These are phyloP conservation scores for Septoria linicola DNA, from an alignment of 2,329 filamentous ascomycete genomes.

Conservation along the genomic window DNA sequence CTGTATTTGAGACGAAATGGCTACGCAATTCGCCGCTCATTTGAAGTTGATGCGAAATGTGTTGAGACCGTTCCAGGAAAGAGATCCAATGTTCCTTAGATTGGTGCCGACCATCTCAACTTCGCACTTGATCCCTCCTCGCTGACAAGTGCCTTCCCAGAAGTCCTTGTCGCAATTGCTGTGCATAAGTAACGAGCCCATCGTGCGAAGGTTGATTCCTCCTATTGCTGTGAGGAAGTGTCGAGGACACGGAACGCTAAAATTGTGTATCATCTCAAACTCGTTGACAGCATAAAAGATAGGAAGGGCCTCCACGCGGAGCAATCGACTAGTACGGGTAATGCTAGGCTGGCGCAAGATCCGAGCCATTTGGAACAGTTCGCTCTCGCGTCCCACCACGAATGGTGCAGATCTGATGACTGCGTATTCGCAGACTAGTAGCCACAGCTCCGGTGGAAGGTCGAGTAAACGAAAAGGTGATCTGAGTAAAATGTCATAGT, in stretches of 20 bases:
- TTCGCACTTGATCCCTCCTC: constrained; percentile 5
- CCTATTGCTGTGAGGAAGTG: constrained; percentile 19
- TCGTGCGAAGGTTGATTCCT: constrained; percentile 1
- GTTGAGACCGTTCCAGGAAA: not conserved
- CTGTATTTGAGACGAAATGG: too few relatives aligned
- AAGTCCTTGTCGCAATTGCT: constrained; percentile 10
- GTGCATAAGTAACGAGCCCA: constrained; percentile 15
- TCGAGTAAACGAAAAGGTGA: constrained; percentile 24
- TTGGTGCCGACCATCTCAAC: constrained; percentile 3
- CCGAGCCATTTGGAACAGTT: constrained; percentile 6
- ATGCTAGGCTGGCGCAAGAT: constrained; percentile 20
- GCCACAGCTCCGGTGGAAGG: constrained; percentile 25
- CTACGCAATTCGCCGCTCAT: not conserved
- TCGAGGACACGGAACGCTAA: constrained; percentile 19
- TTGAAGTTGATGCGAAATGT: constrained; percentile 8
- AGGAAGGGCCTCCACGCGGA: constrained; percentile 19
- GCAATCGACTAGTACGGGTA: constrained; percentile 18
- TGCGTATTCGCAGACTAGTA: constrained; percentile 20
- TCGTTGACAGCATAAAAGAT: constrained; percentile 19
- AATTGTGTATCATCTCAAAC: constrained; percentile 21
- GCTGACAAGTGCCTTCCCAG: constrained; percentile 7
- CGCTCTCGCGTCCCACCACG: constrained; percentile 16
- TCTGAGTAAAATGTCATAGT: constrained; percentile 12
- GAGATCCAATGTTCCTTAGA: not conserved
- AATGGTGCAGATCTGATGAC: constrained; percentile 10